Conservation (phyloP, 1,284 basidiomycete species). For the Irpex rosettiformis region DNA sequence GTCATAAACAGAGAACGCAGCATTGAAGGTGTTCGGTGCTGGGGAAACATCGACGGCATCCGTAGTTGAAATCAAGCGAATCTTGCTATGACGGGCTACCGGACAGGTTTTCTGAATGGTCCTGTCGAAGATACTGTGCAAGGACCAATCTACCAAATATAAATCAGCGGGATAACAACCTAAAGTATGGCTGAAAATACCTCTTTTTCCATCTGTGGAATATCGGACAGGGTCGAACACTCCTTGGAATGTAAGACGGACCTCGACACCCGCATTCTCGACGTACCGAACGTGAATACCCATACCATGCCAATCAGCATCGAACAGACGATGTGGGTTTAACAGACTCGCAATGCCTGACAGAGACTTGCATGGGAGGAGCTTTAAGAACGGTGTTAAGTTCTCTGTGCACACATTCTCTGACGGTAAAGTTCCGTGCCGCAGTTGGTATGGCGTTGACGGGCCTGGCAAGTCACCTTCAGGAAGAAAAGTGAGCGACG, state of each 20-base stretch:
- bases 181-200: conserved; percentile 36
- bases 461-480: conserved; percentile 54
- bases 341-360: conserved; percentile 87
- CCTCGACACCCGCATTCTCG: conserved; percentile 50
- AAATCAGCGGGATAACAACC: conserved; percentile 2
- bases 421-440: conserved; percentile 76
- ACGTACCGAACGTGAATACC: conserved; percentile 72
- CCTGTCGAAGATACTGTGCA: conserved; percentile 72
- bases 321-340: conserved; percentile 84
- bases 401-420: conserved; percentile 96
- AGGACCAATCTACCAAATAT: conserved; percentile 66
- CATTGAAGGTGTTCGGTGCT: conserved; percentile 44
- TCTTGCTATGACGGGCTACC: conserved; percentile 48
- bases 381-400: conserved; percentile 91
- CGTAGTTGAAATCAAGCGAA: conserved; percentile 46
- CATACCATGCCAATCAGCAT: conserved; percentile 87
- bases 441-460: conserved; percentile 50
- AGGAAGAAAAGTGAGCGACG: conserved; percentile 52
- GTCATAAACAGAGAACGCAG: conserved; percentile 43
- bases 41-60: conserved; percentile 39
- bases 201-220: conserved; percentile 47
- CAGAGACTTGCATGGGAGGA: conserved; percentile 90
- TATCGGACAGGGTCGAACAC: conserved; percentile 77
- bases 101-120: conserved; percentile 61
- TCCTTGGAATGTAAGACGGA: conserved; percentile 77